Conservation (phyloP, 2,329 filamentous ascomycete genomes). For the Microascus cirrosus region DNA sequence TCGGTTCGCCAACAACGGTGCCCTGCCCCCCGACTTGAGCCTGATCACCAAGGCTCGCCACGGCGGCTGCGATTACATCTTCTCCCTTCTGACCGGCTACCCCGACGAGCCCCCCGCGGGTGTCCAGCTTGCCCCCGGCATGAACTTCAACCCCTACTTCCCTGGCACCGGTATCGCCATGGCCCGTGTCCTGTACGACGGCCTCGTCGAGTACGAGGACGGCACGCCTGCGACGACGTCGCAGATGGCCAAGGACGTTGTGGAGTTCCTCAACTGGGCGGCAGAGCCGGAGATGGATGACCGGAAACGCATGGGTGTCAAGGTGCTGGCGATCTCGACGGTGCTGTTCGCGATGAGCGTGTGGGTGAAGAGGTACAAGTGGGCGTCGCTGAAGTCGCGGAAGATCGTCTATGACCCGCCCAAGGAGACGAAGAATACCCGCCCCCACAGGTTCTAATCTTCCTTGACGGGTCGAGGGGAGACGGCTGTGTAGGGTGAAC, state of each 20-base stretch:
- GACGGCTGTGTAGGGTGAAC: neutral
- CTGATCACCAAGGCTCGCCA: constrained; percentile 97
- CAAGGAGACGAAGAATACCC: constrained; percentile 34
- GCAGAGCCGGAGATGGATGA: constrained; percentile 99
- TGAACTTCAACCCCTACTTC: constrained; percentile 99
- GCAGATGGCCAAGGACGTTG: constrained; percentile 99
- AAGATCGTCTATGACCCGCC: constrained; percentile 86
- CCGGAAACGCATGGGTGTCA: constrained; percentile 99
- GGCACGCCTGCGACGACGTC: constrained; percentile 87
- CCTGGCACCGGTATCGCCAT: constrained; percentile 97
- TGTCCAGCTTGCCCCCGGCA: constrained; percentile 70
- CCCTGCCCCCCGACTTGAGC: constrained; percentile 91
- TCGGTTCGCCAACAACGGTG: constrained; percentile 95
- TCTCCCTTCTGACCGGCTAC: constrained; percentile 92
- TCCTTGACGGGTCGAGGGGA: neutral
- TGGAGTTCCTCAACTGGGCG: constrained; percentile 98
- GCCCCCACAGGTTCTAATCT: constrained; percentile 26
- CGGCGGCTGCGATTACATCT: constrained; percentile 98
- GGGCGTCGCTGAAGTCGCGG: constrained; percentile 88
- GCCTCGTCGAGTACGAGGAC: constrained; percentile 96
- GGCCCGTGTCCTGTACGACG: constrained; percentile 96
- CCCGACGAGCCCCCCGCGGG: constrained; percentile 92
- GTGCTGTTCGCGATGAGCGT: constrained; percentile 78
- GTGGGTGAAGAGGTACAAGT: constrained; percentile 99
- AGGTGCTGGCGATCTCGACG: constrained; percentile 73